Evolutionary conservation across 1,284 basidiomycete genomes (phyloP).

Genomic region (Cutaneotrichosporon cutaneum): DNA sequence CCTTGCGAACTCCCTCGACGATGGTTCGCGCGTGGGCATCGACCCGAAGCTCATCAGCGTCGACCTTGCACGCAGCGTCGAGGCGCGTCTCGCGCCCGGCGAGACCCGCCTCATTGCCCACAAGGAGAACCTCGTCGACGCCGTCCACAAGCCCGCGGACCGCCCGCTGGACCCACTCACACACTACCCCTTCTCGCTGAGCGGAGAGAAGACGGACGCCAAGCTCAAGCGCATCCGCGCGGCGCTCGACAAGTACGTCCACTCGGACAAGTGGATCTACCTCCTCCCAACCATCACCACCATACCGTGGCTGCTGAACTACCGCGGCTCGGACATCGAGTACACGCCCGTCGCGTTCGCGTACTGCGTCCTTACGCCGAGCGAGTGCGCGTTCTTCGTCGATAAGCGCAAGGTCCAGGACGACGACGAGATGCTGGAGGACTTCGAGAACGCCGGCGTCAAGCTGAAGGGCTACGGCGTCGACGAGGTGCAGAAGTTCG

Average conservation of each 20-base stretch:
- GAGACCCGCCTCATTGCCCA: slow-evolving; percentile 63
- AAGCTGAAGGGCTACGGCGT: slow-evolving; percentile 63
- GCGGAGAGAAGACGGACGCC: slow-evolving; percentile 57
- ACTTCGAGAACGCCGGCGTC: slow-evolving; percentile 59
- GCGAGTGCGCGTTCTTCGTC: slow-evolving; percentile 50
- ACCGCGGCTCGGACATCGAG: slow-evolving; percentile 78
- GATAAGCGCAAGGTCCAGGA: slow-evolving; percentile 44
- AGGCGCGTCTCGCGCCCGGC: slow-evolving; percentile 55
- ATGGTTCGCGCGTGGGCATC: slow-evolving; percentile 68
- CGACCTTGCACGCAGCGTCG: slow-evolving; percentile 25
- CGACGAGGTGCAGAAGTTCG: slow-evolving; percentile 67
- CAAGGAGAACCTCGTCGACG: slow-evolving; percentile 75
- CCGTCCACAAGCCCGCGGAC: slow-evolving; percentile 69
- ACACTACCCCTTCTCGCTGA: slow-evolving; percentile 70
- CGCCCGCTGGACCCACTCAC: slow-evolving; percentile 71
- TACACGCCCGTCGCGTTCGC: slow-evolving; percentile 84
- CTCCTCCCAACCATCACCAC: slow-evolving; percentile 53
- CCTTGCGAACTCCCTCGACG: slow-evolving; percentile 63
- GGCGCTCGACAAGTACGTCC: slow-evolving; percentile 38
- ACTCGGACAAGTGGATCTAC: slow-evolving; percentile 48
- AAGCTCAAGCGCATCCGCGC: slow-evolving; percentile 39
- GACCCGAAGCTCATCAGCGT: slow-evolving; percentile 80
- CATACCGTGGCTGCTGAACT: slow-evolving; percentile 74
- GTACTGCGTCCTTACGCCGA: slow-evolving; percentile 70
- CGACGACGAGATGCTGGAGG: slow-evolving; percentile 30